Evolutionary conservation across 257 asterid species (phyloP).

Genomic region (Solanum paucissectum): DNA sequence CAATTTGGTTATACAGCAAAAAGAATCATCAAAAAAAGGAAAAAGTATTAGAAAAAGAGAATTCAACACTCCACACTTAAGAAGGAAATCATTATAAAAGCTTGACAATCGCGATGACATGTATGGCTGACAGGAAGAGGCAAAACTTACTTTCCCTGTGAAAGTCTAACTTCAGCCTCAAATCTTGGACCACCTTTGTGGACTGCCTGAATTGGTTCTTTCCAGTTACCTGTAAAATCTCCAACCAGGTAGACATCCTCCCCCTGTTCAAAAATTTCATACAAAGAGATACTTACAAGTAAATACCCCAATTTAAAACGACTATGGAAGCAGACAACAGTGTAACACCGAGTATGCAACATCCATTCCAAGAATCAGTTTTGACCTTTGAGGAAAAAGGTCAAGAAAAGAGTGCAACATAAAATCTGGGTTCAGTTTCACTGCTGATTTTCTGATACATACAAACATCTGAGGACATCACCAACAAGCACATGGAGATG

Average conservation of each 20-base stretch:
- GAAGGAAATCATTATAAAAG: background rate
- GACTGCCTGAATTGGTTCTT: conserved; percentile 80
- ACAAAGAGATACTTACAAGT: background rate
- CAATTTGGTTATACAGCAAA: background rate
- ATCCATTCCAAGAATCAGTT: background rate
- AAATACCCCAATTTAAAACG: background rate
- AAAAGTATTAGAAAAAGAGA: background rate
- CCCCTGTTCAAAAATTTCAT: conserved; percentile 42
- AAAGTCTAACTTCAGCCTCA: conserved; percentile 86
- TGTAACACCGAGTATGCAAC: background rate
- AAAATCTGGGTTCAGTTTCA: background rate
- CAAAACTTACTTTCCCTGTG: conserved; percentile 86
- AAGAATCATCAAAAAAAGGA: background rate
- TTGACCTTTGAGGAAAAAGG: background rate
- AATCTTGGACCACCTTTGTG: conserved; percentile 91
- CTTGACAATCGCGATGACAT: background rate
- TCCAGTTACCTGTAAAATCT: conserved; percentile 96
- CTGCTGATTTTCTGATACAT: background rate
- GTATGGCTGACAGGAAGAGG: conserved; percentile 4
- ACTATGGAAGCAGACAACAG: background rate
- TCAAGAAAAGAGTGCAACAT: background rate
- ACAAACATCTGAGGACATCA: background rate
- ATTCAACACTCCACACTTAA: background rate
- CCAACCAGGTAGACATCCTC: conserved; percentile 84
- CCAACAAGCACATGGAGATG: background rate